Evolutionary conservation across 176 grass and related monocot species (phyloP), one percentile per base, ranked within the genome.

Genomic region (Juncus inflexus): DNA sequence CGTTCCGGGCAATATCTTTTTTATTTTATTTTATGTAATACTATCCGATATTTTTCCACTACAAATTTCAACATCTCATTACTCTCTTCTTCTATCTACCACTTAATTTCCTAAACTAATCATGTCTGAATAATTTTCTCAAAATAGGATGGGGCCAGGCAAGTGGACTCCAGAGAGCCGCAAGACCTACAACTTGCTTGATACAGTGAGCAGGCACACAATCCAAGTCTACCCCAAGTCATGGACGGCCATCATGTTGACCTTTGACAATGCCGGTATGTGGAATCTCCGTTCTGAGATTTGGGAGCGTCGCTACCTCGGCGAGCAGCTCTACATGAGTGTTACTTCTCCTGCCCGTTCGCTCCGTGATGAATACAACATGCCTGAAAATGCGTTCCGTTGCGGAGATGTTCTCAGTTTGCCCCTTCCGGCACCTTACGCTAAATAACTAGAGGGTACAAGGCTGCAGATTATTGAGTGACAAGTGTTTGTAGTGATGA

Each of bases 181-280:
- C 64, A 83, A 15, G 52, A 58, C 63, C 3, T 95, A 95, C 91
- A 95, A 95, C 76, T 83, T 95, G 0, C 84, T 90, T 3, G 91
- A 95, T 78, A 80, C 87, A 40, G 84, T 95, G 77, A 95, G 91
- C 81, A 76, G 91, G 83, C 84, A 95, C 86, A 85, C 91, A 3
- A 80, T 95, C 60, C 91, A 95, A 60, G 91, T 95, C 41, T 95
- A 90, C 75, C 91, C 91, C 28, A 90, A 78, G 67, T 95, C 91
- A n/a, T 95, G 91, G 91, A 78, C 91, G 54, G 91, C 86, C 58
- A 78, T 95, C 64, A 78, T 90, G 81, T 57, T 95, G 38, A 95
- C 83, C 6, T 95, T 95, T 74, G 91, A 95, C 73, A 90, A 95
- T 77, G 86, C 91, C 9, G 91, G 91, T 4, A 95, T 95, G 86